Evolutionary conservation across 148 eudicot genomes (phyloP), one percentile per base, ranked within the genome.

Genomic region (Gaultheria prostrata): DNA sequence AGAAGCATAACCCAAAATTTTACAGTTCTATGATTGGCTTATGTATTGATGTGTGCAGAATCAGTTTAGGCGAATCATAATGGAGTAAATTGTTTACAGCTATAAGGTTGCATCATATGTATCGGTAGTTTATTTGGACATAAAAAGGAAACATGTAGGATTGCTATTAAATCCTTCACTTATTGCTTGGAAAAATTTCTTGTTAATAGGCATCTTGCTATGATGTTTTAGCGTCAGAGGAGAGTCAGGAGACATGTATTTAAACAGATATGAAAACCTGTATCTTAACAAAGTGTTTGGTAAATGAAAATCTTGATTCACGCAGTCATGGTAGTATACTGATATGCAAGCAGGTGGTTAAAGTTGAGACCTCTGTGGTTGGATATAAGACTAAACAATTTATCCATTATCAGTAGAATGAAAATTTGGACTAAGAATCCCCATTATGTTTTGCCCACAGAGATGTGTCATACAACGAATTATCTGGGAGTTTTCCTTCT

Each of bases 401-500:
- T 59, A 35, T 45, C 9, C 0, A 56, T 43, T 43, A 15, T 24
- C 14, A 18, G 48, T 33, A 28, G 28, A 59, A 74, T 69, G 39
- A 30, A 73, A 5, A 51, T 13, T 50, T 56, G 63, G 5, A 26
- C 14, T n/a, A 24, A 63, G 32, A 14, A 63, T 71, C 57, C 11
- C 21, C n/a, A 21, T 76, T 53, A 84, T 88, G 50, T 71, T 79
- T 88, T 84, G 57, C 24, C 81, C 91, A 86, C 97, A 96, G 98
- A 86, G 98, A 94, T 88, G 85, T 96, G 72, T 96, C 98, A 30
- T 90, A 94, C 91, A 96, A 96, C 80, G 90, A 84, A 51, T 82
- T 96, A 85, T 94, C 97, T 24, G 97, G 98, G 78, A 90, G 84
- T 84, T 82, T 96, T 50, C 98, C 98, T 51, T 89, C 95, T 79